Evolutionary conservation across 2,329 filamentous ascomycete genomes (phyloP), one percentile per base, ranked within the genome.

Genomic region (Thermoascus crustaceus): DNA sequence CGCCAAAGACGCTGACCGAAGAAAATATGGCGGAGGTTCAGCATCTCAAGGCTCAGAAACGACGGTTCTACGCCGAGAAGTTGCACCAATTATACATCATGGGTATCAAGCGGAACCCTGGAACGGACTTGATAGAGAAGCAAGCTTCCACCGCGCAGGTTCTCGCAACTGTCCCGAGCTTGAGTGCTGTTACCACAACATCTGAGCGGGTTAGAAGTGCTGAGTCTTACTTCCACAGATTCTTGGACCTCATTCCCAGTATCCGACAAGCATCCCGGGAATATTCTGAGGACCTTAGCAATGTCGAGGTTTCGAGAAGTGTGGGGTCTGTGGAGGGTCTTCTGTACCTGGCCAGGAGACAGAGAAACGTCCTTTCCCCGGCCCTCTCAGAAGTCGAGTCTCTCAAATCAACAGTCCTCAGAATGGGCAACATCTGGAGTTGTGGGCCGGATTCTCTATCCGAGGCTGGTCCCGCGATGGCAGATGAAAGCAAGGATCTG

Each of bases 31-130:
- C 80, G 7, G 60, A 74, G 10, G 77, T 95, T 41, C 88, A 93
- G 59, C 85, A 95, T 57, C 76, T 96, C 47, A 96, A 95, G 67
- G 79, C 78, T 2, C 76, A 85, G 49, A 98, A 98, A 64, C 78
- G 86, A 27, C 88, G 87, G 48, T 73, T 96, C 9, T 91, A 94
- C 49, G 84, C 86, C 1, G 89, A 96, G 48, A 88, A 84, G 0
- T 66, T 98, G 44, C 88, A 85, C 52, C 76, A 80, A 14, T 67
- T 95, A 18, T 78, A 86, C 22, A 76, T 81, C 38, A 96, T 98
- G 89, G 91, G 91, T 3, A 76, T 98, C 49, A 82, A 81, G 49
- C 78, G 80, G 34, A 95, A 94, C 53, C 69, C 94, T 10, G 78
- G 82, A 45, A 79, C 78, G 9, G 78, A 84, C 52, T 70, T 81